Base-by-base conservation (phyloP, 352 stramenopile species). In the Globisporangium spiculum region DNA sequence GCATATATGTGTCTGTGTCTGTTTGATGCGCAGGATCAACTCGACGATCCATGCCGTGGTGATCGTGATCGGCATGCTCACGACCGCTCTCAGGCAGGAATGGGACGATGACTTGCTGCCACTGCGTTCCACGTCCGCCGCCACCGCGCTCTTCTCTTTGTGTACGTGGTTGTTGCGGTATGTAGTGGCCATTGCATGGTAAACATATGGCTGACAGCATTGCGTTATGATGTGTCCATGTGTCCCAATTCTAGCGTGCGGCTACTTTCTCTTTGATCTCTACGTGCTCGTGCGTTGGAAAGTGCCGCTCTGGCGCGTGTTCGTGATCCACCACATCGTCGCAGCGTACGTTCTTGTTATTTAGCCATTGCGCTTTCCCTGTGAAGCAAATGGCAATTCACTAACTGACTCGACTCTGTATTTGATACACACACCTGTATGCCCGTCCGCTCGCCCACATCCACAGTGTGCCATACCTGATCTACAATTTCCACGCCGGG, bases 231-330 rank as follows among this genome's bases (percentile, higher is more conserved):
- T 58, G 24, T 58, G 26, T 36, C 9, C 34, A 34, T 57, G 22
- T 36, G 26, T 38, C 12, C 9, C 36, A 26, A 34, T 16, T 55
- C 12, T 27, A 95, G 88, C 86, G 2, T 89, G 78, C 59, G 88
- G 86, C 20, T 95, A 95, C 74, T 95, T 95, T 60, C 46, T 90
- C n/a, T 92, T 90, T 54, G 88, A 95, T 59, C 66, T 92, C 18
- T 87, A 89, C 70, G 80, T 93, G 68, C 73, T 93, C 48, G 54
- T 91, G 62, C 72, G 78, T 18, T 95, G 76, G 75, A 75, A 87
- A 76, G 80, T 95, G 66, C 84, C 86, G 7, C 69, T 93, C 22
- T 93, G 83, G 84, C 69, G 80, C 50, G 86, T 95, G 52, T 95
- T 95, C 64, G 75, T 91, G 36, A 76, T 88, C 63, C 88, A 95